These are phyloP conservation scores for Ophiostoma tasmaniense DNA, from an alignment of 2,329 filamentous ascomycete genomes.

Conservation along the genomic window DNA sequence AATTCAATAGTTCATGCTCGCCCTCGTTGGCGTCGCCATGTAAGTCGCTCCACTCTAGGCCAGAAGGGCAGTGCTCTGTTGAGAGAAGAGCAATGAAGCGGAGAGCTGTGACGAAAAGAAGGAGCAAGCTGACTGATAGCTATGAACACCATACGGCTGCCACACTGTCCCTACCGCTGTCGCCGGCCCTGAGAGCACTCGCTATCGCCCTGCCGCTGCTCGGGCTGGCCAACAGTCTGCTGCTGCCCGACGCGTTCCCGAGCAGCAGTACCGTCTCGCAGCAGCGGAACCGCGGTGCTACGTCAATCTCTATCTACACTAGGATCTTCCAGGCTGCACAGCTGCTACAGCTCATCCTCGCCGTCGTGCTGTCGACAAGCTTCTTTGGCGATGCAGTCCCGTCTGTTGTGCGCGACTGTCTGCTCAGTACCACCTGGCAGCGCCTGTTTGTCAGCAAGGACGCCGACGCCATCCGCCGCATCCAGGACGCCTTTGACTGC, in stretches of 20 bases:
- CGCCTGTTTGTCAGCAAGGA: conserved; percentile 45
- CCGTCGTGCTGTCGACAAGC: conserved; percentile 38
- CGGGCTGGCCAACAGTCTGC: conserved; percentile 9
- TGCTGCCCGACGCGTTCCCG: neutral
- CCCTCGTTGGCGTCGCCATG: neutral
- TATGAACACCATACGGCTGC: conserved; percentile 18
- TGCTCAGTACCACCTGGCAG: conserved; percentile 49
- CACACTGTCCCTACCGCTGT: conserved; percentile 19
- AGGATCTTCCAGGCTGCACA: conserved; percentile 13
- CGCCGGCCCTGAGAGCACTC: conserved; percentile 12
- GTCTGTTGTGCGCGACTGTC: conserved; percentile 37
- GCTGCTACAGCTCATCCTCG: conserved; percentile 25
- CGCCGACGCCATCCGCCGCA: conserved; percentile 40
- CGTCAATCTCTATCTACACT: neutral
- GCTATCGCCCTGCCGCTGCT: conserved; percentile 6
- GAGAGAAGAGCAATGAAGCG: no score
- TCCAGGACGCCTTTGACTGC: conserved; percentile 59
- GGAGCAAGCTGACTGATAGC: conserved; percentile 10
- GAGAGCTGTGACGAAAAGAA: no score
- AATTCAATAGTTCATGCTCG: conserved; percentile 3
- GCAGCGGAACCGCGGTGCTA: neutral
- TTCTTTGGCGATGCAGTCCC: conserved; percentile 31
- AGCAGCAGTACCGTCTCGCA: neutral
- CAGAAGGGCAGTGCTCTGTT: neutral
- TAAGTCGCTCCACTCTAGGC: neutral